These are phyloP conservation scores for Ceratobasidium sp. DNA, from an alignment of 1,284 basidiomycete species.

Conservation along the genomic window DNA sequence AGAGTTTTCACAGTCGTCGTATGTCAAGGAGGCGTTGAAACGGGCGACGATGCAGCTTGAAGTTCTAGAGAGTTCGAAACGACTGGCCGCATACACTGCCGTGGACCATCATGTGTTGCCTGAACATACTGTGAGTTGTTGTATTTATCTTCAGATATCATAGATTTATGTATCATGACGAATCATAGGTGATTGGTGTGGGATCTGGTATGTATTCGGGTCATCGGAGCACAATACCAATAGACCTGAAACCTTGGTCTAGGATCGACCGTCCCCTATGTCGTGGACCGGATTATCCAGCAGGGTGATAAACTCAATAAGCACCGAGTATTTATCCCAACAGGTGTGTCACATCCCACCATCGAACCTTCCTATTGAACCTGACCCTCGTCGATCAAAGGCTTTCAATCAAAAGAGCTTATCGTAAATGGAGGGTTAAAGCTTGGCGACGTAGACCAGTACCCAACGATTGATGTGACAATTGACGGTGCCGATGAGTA, in stretches of 20 bases:
- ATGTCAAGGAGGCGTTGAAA: conserved; percentile 30
- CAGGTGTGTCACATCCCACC: conserved; percentile 58
- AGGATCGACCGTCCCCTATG: conserved; percentile 97
- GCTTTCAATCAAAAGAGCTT: conserved; percentile 95
- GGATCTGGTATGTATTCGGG: conserved; percentile 70
- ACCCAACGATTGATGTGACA: conserved; percentile 90
- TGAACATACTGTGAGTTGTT: conserved; percentile 76
- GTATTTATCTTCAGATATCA: conserved; percentile 5
- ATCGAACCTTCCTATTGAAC: not conserved
- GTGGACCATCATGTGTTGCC: conserved; percentile 89
- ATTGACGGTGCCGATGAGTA: conserved; percentile 98
- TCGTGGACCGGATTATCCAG: conserved; percentile 91
- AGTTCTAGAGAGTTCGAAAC: conserved; percentile 77
- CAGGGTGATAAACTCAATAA: conserved; percentile 82
- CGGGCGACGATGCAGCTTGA: conserved; percentile 33
- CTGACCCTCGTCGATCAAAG: conserved; percentile 50
- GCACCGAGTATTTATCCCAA: conserved; percentile 87
- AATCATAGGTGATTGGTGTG: conserved; percentile 80
- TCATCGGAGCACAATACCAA: not conserved
- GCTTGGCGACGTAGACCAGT: conserved; percentile 93
- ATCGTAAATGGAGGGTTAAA: conserved; percentile 82
- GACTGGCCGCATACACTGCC: conserved; percentile 91
- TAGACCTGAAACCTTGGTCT: not conserved
- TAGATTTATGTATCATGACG: conserved; percentile 7
- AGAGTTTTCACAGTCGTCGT: conserved; percentile 6